These are phyloP conservation scores for Botrytis medusae DNA, from an alignment of 2,329 filamentous ascomycete genomes.

Conservation along the genomic window DNA sequence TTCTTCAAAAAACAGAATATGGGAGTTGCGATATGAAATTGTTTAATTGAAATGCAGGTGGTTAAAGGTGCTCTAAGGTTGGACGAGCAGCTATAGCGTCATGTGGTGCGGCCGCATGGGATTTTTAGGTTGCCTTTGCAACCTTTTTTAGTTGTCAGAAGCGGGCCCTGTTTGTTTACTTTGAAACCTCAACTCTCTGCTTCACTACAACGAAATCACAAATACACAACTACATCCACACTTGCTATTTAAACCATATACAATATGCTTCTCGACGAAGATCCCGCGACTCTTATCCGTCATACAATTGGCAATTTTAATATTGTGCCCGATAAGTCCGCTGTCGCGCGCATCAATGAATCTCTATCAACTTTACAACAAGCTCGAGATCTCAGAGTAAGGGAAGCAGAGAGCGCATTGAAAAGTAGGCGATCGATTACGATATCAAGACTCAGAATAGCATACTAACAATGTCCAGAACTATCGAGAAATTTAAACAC, in stretches of 20 bases:
- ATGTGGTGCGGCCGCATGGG: constrained; percentile 16
- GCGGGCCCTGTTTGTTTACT: constrained; percentile 20
- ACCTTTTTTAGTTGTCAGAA: constrained; percentile 11
- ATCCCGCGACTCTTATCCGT: constrained; percentile 83
- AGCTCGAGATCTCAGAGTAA: constrained; percentile 75
- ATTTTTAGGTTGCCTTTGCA: constrained; percentile 7
- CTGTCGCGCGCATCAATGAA: constrained; percentile 79
- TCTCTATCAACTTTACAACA: constrained; percentile 81
- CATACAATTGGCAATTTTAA: constrained; percentile 96
- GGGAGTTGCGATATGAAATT: constrained; percentile 29
- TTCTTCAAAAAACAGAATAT: constrained; percentile 1
- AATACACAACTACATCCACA: background rate
- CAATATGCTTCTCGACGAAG: constrained; percentile 92
- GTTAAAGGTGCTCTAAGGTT: constrained; percentile 20
- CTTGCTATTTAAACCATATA: background rate
- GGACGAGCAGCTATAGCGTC: constrained; percentile 24
- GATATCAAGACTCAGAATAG: constrained; percentile 2
- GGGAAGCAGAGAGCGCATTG: constrained; percentile 65
- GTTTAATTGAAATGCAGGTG: background rate
- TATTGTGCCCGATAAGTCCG: constrained; percentile 81
- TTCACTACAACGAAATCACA: constrained; percentile 6
- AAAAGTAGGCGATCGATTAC: constrained; percentile 50
- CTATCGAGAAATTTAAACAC: constrained; percentile 75
- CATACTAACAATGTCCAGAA: constrained; percentile 41
- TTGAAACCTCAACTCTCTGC: background rate